Evolutionary conservation across 805 yeast species (phyloP).

Genomic region (Wilhelminamyces savonicus): DNA sequence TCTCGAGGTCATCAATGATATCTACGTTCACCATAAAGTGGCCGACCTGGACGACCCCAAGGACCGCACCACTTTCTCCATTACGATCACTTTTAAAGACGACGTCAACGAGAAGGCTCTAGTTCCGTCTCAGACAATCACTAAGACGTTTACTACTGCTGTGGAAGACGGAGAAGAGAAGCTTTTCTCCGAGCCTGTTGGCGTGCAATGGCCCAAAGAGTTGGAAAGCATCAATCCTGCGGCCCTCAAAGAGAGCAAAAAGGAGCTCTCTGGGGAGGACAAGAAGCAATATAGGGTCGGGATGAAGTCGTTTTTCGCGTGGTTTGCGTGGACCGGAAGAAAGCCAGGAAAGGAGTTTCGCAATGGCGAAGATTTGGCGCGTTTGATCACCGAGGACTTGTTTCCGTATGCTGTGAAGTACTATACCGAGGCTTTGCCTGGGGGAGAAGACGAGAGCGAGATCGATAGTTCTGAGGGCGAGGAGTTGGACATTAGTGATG

Average conservation of each 20-base stretch:
- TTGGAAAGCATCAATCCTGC: constrained; percentile 52
- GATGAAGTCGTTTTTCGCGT: constrained; percentile 80
- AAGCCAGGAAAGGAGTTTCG: constrained; percentile 75
- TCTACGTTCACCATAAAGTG: constrained; percentile 51
- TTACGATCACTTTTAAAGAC: constrained; percentile 49
- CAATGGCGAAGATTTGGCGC: constrained; percentile 72
- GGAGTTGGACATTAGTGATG: constrained; percentile 49
- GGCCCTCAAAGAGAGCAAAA: constrained; percentile 29
- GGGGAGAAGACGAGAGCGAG: constrained; percentile 30
- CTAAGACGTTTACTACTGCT: constrained; percentile 50
- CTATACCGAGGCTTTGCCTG: constrained; percentile 67
- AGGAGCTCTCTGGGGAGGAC: constrained; percentile 40
- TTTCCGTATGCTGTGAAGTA: constrained; percentile 82
- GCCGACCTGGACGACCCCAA: constrained; percentile 16
- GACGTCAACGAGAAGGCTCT: constrained; percentile 38
- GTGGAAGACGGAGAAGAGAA: constrained; percentile 50
- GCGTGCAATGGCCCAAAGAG: constrained; percentile 64
- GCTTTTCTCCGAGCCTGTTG: constrained; percentile 48
- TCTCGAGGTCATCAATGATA: constrained; percentile 58
- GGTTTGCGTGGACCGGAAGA: constrained; percentile 80
- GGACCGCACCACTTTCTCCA: constrained; percentile 35
- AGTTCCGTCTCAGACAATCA: constrained; percentile 51
- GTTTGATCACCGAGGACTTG: constrained; percentile 67
- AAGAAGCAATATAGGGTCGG: constrained; percentile 61
- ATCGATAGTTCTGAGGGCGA: constrained; percentile 42